phyloP scores from a whole-genome alignment of 208 protist species.

The Leishmania tropica region DNA sequence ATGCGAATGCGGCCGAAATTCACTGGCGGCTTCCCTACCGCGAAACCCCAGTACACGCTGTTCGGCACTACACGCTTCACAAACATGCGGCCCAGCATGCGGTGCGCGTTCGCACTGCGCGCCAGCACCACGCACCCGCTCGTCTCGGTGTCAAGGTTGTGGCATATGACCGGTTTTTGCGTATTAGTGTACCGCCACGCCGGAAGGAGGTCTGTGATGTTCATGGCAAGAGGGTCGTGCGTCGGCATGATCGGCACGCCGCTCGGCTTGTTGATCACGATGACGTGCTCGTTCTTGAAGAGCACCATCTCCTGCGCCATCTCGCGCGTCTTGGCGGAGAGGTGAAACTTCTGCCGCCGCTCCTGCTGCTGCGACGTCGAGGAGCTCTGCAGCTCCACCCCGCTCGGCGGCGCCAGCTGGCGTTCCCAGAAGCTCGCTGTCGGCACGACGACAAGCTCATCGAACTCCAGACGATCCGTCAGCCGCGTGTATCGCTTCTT shows the following conservation, averaged over 20 bases:
- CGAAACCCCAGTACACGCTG: slow-evolving; percentile 93
- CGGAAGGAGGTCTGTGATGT: slow-evolving; percentile 84
- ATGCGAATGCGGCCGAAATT: slow-evolving; percentile 92
- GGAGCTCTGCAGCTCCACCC: slow-evolving; percentile 26
- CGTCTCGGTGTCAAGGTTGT: slow-evolving; percentile 91
- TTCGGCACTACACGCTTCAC: slow-evolving; percentile 90
- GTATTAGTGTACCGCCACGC: slow-evolving; percentile 90
- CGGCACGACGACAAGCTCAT: slow-evolving; percentile 88
- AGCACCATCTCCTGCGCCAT: slow-evolving; percentile 92
- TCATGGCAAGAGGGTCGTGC: slow-evolving; percentile 80
- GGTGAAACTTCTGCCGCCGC: slow-evolving; percentile 42
- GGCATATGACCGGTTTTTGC: slow-evolving; percentile 78
- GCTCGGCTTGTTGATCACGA: slow-evolving; percentile 94
- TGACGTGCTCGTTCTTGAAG: slow-evolving; percentile 94
- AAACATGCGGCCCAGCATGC: slow-evolving; percentile 91
- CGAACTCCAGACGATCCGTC: slow-evolving; percentile 88
- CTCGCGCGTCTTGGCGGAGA: slow-evolving; percentile 69
- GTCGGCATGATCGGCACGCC: slow-evolving; percentile 92
- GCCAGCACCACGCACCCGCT: slow-evolving; percentile 92
- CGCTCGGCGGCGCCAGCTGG: slow-evolving; percentile 59
- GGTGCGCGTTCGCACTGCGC: slow-evolving; percentile 72
- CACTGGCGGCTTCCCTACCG: slow-evolving; percentile 83
- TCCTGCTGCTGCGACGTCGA: slow-evolving; percentile 1
- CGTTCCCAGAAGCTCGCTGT: slow-evolving; percentile 62
- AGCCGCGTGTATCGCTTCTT: slow-evolving; percentile 87